Conservation (phyloP, 2,329 filamentous ascomycete genomes). For the Fusarium burgessii region DNA sequence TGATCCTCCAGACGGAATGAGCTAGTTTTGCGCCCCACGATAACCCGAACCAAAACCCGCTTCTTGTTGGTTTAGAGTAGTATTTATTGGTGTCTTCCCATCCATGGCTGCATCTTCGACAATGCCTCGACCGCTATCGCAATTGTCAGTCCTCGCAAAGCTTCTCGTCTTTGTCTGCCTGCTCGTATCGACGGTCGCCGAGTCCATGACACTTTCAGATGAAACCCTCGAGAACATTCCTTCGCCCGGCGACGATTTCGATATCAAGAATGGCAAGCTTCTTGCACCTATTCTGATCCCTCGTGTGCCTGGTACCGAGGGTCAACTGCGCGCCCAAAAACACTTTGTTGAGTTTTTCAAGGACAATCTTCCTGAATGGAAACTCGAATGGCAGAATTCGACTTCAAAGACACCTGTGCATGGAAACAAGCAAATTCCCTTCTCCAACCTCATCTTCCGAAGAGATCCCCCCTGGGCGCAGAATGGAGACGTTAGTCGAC, state of each 20-base stretch:
- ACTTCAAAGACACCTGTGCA: slow-evolving; percentile 84
- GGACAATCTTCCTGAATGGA: slow-evolving; percentile 81
- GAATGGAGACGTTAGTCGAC: slow-evolving; percentile 78
- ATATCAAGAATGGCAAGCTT: slow-evolving; percentile 79
- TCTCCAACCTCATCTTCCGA: slow-evolving; percentile 86
- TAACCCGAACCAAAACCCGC: slow-evolving; percentile 34
- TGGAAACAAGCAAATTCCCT: slow-evolving; percentile 77
- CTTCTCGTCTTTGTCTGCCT: slow-evolving; percentile 35
- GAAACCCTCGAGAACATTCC: slow-evolving; percentile 78
- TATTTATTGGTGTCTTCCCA: slow-evolving; percentile 31
- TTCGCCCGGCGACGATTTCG: slow-evolving; percentile 78
- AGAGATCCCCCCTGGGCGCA: slow-evolving; percentile 87
- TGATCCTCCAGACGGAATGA: slow-evolving; percentile 35
- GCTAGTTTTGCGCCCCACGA: slow-evolving; percentile 41
- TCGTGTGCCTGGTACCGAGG: slow-evolving; percentile 87
- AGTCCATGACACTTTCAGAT: slow-evolving; percentile 74
- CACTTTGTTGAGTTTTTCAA: slow-evolving; percentile 90
- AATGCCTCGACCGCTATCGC: slow-evolving; percentile 32
- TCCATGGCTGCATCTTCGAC: slow-evolving; percentile 34
- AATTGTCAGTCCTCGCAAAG: slow-evolving; percentile 35
- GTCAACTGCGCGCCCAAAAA: slow-evolving; percentile 76
- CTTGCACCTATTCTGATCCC: slow-evolving; percentile 89
- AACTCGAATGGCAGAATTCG: slow-evolving; percentile 87
- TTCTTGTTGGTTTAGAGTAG: slow-evolving; percentile 34
- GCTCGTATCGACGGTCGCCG: slow-evolving; percentile 46